Percentiles rank a stretch among this genome's conserved stretches.
phyloP scores from a whole-genome alignment of 1,139 yeast species.

The Hyphopichia buzzinii region DNA sequence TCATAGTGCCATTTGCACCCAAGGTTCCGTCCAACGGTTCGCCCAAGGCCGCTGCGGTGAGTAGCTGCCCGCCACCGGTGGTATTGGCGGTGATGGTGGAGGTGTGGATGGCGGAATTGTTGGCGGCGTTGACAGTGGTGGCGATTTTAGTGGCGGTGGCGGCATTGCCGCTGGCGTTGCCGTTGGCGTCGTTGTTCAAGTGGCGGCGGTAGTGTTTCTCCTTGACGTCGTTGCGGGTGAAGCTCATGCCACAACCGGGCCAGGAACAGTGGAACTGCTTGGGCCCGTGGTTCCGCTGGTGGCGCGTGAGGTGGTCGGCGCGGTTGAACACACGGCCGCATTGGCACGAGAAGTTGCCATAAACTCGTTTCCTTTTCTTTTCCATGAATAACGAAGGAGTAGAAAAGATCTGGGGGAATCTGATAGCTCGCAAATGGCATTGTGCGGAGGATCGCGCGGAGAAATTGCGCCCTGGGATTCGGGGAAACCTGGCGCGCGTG shows the following conservation, averaged over 20 bases:
- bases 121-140: neutral
- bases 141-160: slow-evolving; percentile 5
- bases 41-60: neutral
- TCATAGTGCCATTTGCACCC: neutral
- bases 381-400: no score
- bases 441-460: no score
- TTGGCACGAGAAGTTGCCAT: slow-evolving; percentile 1
- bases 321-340: slow-evolving; percentile 43
- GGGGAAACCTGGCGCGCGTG: no score
- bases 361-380: slow-evolving; percentile 1
- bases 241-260: slow-evolving; percentile 37
- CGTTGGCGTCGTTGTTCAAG: slow-evolving; percentile 10
- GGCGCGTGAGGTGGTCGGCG: slow-evolving; percentile 43
- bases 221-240: slow-evolving; percentile 38
- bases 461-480: no score
- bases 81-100: neutral
- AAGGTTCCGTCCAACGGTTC: neutral
- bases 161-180: slow-evolving; percentile 3
- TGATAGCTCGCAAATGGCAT: no score
- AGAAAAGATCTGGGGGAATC: no score
- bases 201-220: slow-evolving; percentile 41
- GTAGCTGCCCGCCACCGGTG: neutral
- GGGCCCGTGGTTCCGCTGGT: slow-evolving; percentile 42
- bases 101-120: neutral
- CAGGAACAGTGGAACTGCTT: slow-evolving; percentile 28